phyloP scores from a whole-genome alignment of 345 rosid genomes.

The Aethionema arabicum region DNA sequence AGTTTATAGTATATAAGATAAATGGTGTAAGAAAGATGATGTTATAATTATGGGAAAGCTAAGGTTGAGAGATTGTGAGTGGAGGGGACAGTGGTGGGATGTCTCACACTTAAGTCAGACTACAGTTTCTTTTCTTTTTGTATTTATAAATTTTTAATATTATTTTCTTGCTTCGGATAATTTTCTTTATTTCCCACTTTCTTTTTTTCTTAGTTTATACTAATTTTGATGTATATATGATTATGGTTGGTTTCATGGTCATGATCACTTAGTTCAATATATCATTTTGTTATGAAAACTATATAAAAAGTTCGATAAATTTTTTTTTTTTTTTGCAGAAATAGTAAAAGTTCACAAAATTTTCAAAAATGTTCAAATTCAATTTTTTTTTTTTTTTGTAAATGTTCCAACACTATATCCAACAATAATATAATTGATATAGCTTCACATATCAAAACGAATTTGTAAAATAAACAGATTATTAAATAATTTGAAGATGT shows the following conservation, averaged over 20 bases:
- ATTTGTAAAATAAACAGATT: too few species aligned
- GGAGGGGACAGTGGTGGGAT: constrained; percentile 57
- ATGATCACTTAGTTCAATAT: constrained; percentile 15
- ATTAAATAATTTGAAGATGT: too few species aligned
- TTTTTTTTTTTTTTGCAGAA: too few species aligned
- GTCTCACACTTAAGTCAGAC: constrained; percentile 47
- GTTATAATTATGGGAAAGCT: constrained; percentile 58
- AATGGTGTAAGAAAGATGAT: constrained; percentile 34
- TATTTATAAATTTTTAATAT: neutral
- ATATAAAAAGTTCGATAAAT: neutral
- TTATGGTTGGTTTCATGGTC: constrained; percentile 33
- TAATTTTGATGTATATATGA: constrained; percentile 18
- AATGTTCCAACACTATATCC: too few species aligned
- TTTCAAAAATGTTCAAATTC: too few species aligned
- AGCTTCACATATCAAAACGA: too few species aligned
- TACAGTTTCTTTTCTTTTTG: constrained; percentile 2
- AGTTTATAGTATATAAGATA: neutral
- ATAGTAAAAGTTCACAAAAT: too few species aligned
- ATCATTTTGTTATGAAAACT: constrained; percentile 11
- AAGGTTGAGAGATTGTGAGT: constrained; percentile 45
- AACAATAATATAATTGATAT: too few species aligned
- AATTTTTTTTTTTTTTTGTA: too few species aligned
- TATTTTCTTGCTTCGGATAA: constrained; percentile 11
- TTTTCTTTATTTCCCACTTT: constrained; percentile 19
- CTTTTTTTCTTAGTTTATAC: neutral